Base-by-base conservation (phyloP, 169 alveolate species). In the Plasmodium cynomolgi region DNA sequence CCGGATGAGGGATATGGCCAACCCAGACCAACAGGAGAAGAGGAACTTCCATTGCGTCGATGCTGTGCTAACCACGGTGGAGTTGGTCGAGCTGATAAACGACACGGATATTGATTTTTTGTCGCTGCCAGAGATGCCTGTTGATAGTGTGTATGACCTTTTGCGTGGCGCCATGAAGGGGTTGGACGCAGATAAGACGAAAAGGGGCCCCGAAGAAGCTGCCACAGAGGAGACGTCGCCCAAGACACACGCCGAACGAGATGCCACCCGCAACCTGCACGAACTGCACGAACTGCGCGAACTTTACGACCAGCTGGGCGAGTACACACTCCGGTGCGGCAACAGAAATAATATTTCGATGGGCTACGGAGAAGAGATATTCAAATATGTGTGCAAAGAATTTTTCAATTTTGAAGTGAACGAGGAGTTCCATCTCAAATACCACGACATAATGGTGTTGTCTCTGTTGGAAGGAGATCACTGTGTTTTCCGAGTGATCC, bases 321-420 rank as follows among this genome's bases (percentile, higher is more conserved):
- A 58, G 39, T 56, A 86, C 39, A 6, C 68, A 20, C 80, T 86
- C 31, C 84, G 93, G 29, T 74, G 86, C 50, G 29, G 93, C 7
- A 34, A 71, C 31, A 75, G 29, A 56, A 86, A 86, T 86, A 86
- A 86, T 44, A 86, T 86, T 54, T 86, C 93, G 8, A 71, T 86
- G 84, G 93, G 93, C 5, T 86, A 86, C 81, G 93, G 93, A 56
- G 93, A 86, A 23, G 93, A 86, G 37, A 86, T 86, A 20, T 86
- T 86, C 47, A 86, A 86, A 47, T 86, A 17, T 77, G 93, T 86
- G 13, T 86, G 93, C 72, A 86, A 77, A 54, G 26, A 86, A 6
- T 23, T 86, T 9, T 86, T 75, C 58, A 50, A 50, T 77, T 86
- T 41, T 56, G 17, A 13, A 11, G 20, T 86, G 31, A 37, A 84